Percentiles rank a stretch among this genome's conserved stretches.
These are phyloP conservation scores for Tritrichomonas musculus DNA, from an alignment of 208 protist genomes.

Conservation along the genomic window DNA sequence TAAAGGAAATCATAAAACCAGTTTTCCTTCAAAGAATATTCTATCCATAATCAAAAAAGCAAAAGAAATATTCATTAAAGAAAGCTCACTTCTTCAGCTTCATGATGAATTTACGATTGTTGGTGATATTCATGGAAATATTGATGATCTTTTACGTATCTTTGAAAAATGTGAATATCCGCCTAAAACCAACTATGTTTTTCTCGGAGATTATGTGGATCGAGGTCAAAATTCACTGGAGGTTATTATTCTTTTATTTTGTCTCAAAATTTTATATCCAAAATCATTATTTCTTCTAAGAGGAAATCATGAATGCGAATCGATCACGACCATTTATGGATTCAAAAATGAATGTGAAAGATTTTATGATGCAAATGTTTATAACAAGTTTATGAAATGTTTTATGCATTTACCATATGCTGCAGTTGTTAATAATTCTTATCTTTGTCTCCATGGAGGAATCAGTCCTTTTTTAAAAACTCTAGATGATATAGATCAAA, in stretches of 20 bases:
- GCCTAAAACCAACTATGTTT: background rate
- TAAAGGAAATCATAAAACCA: too few species aligned
- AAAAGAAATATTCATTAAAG: background rate
- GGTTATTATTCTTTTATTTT: conserved; percentile 42
- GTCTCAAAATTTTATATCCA: conserved; percentile 42
- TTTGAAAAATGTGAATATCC: background rate
- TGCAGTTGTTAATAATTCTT: conserved; percentile 67
- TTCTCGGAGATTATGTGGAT: conserved; percentile 50
- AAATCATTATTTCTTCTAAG: conserved; percentile 44
- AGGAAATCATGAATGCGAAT: conserved; percentile 50
- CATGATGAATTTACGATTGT: background rate
- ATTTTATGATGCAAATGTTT: conserved; percentile 43
- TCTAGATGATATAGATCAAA: background rate
- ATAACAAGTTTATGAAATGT: conserved; percentile 38
- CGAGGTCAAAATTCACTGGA: conserved; percentile 43
- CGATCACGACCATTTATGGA: conserved; percentile 41
- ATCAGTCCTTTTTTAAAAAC: conserved; percentile 49
- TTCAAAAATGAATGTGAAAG: conserved; percentile 25
- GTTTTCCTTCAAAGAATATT: too few species aligned
- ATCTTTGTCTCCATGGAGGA: conserved; percentile 80
- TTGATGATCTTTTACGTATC: conserved; percentile 13
- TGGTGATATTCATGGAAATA: conserved; percentile 9
- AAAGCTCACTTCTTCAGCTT: background rate
- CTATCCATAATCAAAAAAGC: too few species aligned
- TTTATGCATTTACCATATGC: conserved; percentile 79